A percentile compares a stretch with the other conserved stretches of the same genome.
Evolutionary conservation across 148 eudicot genomes (phyloP).

Genomic region (Hydrangea macrophylla): DNA sequence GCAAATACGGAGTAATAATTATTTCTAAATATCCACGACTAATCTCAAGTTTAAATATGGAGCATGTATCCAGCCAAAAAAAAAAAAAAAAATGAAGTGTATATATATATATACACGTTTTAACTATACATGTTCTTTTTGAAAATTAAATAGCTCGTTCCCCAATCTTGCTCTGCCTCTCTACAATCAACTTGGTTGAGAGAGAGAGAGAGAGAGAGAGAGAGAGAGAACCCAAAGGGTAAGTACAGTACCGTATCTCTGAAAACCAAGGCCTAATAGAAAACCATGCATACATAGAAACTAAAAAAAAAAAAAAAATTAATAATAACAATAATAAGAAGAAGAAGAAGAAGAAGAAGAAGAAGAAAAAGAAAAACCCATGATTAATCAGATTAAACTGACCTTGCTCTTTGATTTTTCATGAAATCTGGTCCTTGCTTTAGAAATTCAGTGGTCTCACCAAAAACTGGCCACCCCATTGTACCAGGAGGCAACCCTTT

Average conservation of each 20-base stretch:
- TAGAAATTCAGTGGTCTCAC: conserved; percentile 65
- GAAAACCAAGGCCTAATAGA: conserved; percentile 1
- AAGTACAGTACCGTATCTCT: neutral
- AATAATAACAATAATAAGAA: no score
- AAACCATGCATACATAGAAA: neutral
- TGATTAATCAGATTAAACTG: conserved; percentile 5
- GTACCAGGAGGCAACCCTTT: conserved; percentile 81
- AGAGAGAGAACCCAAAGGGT: neutral
- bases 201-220: neutral
- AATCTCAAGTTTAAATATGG: no score
- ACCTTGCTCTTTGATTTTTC: conserved; percentile 65
- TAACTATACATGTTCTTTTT: no score
- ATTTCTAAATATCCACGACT: no score
- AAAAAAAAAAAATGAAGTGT: no score
- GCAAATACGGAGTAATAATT: no score
- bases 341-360: neutral
- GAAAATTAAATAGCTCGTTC: neutral
- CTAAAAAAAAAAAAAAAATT: no score
- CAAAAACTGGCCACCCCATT: conserved; percentile 87
- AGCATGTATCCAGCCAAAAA: no score
- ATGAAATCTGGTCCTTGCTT: conserved; percentile 74
- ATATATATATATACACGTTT: no score
- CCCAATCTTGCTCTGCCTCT: neutral
- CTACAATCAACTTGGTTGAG: no score
- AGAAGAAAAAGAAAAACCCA: neutral